Evolutionary conservation across 441 rosid genomes (phyloP).

Genomic region (Sinapis alba): DNA sequence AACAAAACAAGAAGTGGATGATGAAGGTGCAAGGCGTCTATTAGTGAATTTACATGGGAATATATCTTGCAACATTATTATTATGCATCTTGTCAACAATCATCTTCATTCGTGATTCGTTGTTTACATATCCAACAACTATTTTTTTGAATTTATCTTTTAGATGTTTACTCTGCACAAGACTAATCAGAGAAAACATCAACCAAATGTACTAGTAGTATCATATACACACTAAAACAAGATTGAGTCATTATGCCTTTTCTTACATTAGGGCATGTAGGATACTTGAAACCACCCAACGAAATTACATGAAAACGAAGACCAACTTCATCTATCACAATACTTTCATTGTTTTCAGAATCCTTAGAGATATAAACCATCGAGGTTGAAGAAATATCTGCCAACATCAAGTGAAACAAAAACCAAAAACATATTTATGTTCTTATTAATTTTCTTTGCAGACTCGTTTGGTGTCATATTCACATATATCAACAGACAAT

Average conservation of each 20-base stretch:
- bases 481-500: not conserved
- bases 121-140: not conserved
- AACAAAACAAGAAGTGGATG: no score
- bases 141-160: not conserved
- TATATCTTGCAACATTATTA: no score
- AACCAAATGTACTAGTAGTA: no score
- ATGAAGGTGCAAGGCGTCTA: no score
- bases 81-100: not conserved
- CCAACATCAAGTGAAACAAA: not conserved
- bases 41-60: no score
- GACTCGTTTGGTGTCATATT: not conserved
- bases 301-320: not conserved
- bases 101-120: not conserved
- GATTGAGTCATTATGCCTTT: not conserved
- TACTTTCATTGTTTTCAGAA: not conserved
- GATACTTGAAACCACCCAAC: not conserved
- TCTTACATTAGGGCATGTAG: no score
- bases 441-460: not conserved
- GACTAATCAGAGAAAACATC: not conserved
- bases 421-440: not conserved
- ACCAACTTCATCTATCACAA: not conserved
- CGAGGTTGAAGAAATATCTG: not conserved
- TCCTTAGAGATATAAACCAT: not conserved
- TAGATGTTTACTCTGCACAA: not conserved
- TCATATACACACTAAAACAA: not conserved